These are phyloP conservation scores for Camellia sinensis DNA, from an alignment of 148 eudicot genomes.

Conservation along the genomic window DNA sequence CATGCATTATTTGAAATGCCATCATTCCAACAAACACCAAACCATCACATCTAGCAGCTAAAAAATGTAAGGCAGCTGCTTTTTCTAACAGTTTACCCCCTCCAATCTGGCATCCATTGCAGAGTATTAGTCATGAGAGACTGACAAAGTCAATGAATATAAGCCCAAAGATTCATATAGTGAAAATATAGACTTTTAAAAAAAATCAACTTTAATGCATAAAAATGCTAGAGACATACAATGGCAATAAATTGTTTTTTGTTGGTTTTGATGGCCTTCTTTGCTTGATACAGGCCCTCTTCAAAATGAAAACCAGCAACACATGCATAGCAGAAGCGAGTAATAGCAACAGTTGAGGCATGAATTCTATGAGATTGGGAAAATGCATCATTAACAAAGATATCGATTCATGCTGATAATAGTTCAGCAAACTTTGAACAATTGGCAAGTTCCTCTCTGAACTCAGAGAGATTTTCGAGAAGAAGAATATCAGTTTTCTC, in stretches of 20 bases:
- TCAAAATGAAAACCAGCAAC: conserved; percentile 83
- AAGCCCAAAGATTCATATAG: not conserved
- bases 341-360: conserved; percentile 85
- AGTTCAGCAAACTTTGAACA: conserved; percentile 54
- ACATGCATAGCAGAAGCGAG: conserved; percentile 64
- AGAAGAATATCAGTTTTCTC: conserved; percentile 44
- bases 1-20: conserved; percentile 88
- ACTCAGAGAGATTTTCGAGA: conserved; percentile 51
- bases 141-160: not conserved
- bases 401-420: conserved; percentile 60
- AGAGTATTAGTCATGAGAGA: conserved; percentile 8
- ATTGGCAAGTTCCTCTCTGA: conserved; percentile 65
- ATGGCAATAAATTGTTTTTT: conserved; percentile 56
- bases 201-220: not conserved
- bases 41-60: conserved; percentile 69
- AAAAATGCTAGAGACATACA: conserved; percentile 35
- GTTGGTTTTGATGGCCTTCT: conserved; percentile 34
- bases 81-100: conserved; percentile 68
- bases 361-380: conserved; percentile 72
- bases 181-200: not conserved
- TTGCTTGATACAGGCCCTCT: conserved; percentile 48
- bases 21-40: conserved; percentile 77
- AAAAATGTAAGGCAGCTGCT: conserved; percentile 53
- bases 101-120: conserved; percentile 59
- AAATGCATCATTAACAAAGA: conserved; percentile 82